Evolutionary conservation across 2,329 filamentous ascomycete genomes (phyloP).

Genomic region (Aspergillus amoenus): DNA sequence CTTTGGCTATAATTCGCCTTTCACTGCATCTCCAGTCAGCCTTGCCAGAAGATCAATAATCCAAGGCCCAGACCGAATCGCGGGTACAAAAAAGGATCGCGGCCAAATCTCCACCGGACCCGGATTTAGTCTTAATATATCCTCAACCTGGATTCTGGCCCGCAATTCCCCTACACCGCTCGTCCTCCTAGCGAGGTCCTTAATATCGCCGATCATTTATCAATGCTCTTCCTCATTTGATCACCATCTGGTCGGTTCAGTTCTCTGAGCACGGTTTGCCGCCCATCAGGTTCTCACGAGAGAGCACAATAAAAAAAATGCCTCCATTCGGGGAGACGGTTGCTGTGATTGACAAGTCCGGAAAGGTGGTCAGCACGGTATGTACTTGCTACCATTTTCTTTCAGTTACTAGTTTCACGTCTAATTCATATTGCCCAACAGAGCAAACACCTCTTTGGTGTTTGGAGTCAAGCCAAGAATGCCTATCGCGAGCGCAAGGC

Average conservation of each 20-base stretch:
- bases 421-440: slow-evolving; percentile 38
- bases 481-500: slow-evolving; percentile 88
- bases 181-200: slow-evolving; percentile 12
- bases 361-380: slow-evolving; percentile 87
- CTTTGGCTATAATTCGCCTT: background rate
- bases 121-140: slow-evolving; percentile 12
- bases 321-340: slow-evolving; percentile 64
- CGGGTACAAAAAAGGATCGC: slow-evolving; percentile 13
- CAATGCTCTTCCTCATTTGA: slow-evolving; percentile 15
- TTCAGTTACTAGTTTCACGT: background rate
- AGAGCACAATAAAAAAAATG: slow-evolving; percentile 20
- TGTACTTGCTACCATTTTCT: slow-evolving; percentile 36
- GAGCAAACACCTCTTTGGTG: slow-evolving; percentile 85
- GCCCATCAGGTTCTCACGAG: background rate
- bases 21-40: background rate
- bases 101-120: slow-evolving; percentile 18
- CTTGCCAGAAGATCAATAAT: slow-evolving; percentile 1
- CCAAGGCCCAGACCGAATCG: slow-evolving; percentile 17
- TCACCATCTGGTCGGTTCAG: slow-evolving; percentile 5
- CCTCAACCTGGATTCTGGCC: slow-evolving; percentile 8
- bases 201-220: slow-evolving; percentile 12
- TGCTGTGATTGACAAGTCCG: slow-evolving; percentile 86
- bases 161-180: slow-evolving; percentile 23
- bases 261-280: slow-evolving; percentile 1
- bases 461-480: slow-evolving; percentile 88